phyloP scores from a whole-genome alignment of 75 land plant species.

The Pinus taeda region DNA sequence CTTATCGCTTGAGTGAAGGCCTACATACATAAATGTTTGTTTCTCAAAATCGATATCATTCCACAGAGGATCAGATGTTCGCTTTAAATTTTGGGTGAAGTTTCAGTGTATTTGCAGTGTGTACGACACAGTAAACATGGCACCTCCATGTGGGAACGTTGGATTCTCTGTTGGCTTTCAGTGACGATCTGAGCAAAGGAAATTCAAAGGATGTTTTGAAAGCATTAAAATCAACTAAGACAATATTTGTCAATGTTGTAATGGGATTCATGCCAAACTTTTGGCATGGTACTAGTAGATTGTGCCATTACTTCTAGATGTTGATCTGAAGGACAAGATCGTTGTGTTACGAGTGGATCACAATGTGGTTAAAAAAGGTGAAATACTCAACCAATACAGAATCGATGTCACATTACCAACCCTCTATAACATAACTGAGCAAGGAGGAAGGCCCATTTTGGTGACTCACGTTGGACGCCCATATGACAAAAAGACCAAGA shows the following conservation, averaged over 20 bases:
- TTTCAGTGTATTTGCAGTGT: not conserved
- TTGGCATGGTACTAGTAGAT: constrained; percentile 57
- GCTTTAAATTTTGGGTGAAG: not conserved
- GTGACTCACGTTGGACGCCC: too few species aligned
- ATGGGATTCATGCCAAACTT: constrained; percentile 53
- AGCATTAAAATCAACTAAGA: constrained; percentile 35
- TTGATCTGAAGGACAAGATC: too few species aligned
- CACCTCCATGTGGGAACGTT: constrained; percentile 31
- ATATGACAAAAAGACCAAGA: too few species aligned
- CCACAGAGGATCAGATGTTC: not conserved
- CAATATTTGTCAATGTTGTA: constrained; percentile 53
- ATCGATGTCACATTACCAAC: too few species aligned
- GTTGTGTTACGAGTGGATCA: too few species aligned
- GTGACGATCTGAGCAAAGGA: too few species aligned
- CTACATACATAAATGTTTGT: not conserved
- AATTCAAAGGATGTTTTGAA: constrained; percentile 15
- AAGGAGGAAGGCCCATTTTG: too few species aligned
- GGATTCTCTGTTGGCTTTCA: constrained; percentile 40
- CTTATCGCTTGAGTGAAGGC: not conserved
- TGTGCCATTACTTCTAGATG: constrained; percentile 7
- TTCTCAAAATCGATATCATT: not conserved
- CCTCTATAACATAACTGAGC: too few species aligned
- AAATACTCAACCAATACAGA: too few species aligned
- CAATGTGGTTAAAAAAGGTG: too few species aligned
- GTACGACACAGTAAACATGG: not conserved